A percentile compares a stretch with the other conserved stretches of the same genome.
Conservation (phyloP, 768 basidiomycete species). For the Lenzites betulinus region DNA sequence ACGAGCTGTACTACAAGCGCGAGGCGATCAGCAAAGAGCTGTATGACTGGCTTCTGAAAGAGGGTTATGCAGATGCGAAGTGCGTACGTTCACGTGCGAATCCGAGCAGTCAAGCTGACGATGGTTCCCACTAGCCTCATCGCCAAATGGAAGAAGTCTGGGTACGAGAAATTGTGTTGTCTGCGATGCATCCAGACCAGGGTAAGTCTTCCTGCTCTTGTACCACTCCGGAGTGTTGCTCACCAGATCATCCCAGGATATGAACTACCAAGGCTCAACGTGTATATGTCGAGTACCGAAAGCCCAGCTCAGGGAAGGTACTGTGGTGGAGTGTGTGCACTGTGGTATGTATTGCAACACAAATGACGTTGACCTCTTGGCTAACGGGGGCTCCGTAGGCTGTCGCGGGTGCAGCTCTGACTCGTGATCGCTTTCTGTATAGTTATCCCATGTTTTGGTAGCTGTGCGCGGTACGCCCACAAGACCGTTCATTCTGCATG, state of each 20-base stretch:
- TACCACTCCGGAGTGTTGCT: not conserved
- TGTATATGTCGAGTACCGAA: slow-evolving; percentile 98
- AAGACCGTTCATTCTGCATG: not conserved
- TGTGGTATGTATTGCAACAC: slow-evolving; percentile 67
- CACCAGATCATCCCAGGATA: slow-evolving; percentile 59
- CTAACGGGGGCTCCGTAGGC: slow-evolving; percentile 45
- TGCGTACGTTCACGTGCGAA: slow-evolving; percentile 33
- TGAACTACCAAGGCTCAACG: slow-evolving; percentile 99
- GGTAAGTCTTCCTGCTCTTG: slow-evolving; percentile 39
- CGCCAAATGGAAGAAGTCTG: slow-evolving; percentile 99
- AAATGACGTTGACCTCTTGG: not conserved
- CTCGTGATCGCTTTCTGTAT: slow-evolving; percentile 45
- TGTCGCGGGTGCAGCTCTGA: slow-evolving; percentile 93
- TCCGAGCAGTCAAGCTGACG: slow-evolving; percentile 27
- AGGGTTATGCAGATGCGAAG: slow-evolving; percentile 97
- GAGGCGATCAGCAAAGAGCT: slow-evolving; percentile 91
- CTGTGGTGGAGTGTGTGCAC: slow-evolving; percentile 94
- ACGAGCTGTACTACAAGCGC: slow-evolving; percentile 98
- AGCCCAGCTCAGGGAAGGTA: slow-evolving; percentile 85
- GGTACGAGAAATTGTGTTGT: slow-evolving; percentile 98
- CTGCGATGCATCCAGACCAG: slow-evolving; percentile 94
- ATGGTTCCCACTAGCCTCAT: slow-evolving; percentile 61
- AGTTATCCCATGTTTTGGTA: not conserved
- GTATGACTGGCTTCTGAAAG: slow-evolving; percentile 96
- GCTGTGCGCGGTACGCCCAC: no score